Evolutionary conservation across 2,329 filamentous ascomycete genomes (phyloP).

Genomic region (Neospermospora avenae): DNA sequence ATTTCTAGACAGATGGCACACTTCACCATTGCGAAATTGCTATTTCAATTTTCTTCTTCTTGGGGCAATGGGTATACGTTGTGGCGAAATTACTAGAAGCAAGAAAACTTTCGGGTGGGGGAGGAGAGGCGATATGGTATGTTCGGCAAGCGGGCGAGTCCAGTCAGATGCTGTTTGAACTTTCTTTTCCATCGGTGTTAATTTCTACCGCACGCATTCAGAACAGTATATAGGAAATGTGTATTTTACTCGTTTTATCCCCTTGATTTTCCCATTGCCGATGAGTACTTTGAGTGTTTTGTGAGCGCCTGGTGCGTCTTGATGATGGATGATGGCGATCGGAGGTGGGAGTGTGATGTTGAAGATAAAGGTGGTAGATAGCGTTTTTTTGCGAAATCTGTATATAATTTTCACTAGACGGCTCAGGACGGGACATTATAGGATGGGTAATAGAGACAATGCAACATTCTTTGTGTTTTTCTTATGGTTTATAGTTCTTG

Average conservation of each 20-base stretch:
- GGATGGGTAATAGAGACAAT: background rate
- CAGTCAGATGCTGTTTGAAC: background rate
- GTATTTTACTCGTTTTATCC: conserved; percentile 6
- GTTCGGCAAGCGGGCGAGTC: too few species aligned
- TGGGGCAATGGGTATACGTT: background rate
- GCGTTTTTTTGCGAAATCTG: background rate
- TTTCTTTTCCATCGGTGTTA: background rate
- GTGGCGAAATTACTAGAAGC: background rate
- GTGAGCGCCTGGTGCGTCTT: background rate
- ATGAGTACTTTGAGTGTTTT: background rate
- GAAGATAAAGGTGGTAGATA: background rate
- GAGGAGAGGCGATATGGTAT: background rate
- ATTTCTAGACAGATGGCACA: conserved; percentile 41
- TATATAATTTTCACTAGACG: background rate
- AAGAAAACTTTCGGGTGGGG: background rate
- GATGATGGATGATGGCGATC: background rate
- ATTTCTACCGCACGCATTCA: background rate
- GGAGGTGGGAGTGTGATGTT: background rate
- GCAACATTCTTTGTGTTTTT: too few species aligned
- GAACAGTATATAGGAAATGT: background rate
- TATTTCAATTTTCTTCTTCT: background rate
- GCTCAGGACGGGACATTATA: background rate
- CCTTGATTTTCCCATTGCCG: background rate
- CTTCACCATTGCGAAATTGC: too few species aligned
- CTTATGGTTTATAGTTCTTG: too few species aligned